Evolutionary conservation across 805 yeast species (phyloP).

Genomic region (Wickerhamiella sergipiensis): DNA sequence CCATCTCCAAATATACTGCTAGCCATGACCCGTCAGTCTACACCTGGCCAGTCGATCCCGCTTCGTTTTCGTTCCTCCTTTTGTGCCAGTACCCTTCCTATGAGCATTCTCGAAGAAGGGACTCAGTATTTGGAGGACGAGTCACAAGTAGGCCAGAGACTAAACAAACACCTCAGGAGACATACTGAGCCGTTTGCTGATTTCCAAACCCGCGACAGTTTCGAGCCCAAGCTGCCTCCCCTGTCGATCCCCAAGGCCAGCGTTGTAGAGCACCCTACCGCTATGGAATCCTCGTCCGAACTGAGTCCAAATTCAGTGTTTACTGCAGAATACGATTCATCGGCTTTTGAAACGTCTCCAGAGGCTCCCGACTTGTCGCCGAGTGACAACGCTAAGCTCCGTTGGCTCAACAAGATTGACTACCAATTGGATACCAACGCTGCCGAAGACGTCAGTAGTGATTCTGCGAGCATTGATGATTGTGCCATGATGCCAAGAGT

Average conservation of each 20-base stretch:
- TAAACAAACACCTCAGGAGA: neutral
- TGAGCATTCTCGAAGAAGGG: too few relatives aligned
- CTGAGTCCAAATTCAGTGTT: neutral
- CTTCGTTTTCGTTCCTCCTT: too few relatives aligned
- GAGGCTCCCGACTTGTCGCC: neutral
- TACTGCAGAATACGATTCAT: neutral
- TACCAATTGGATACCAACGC: neutral
- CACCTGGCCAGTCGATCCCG: too few relatives aligned
- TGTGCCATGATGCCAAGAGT: neutral
- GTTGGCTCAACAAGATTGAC: neutral
- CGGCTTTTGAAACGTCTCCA: neutral
- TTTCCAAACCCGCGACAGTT: neutral
- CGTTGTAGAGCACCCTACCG: too few relatives aligned
- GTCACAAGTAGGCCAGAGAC: neutral
- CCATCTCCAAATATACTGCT: too few relatives aligned
- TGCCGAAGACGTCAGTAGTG: neutral
- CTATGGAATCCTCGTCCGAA: neutral
- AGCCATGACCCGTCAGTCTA: too few relatives aligned
- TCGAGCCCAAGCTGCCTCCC: too few relatives aligned
- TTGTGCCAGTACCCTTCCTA: too few relatives aligned
- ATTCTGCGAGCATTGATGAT: neutral
- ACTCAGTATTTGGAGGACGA: too few relatives aligned
- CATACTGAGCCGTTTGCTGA: neutral
- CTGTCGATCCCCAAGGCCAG: too few relatives aligned
- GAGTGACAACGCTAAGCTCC: neutral